phyloP scores from a whole-genome alignment of 805 yeast species.

The Yamadazyma nakazawae region DNA sequence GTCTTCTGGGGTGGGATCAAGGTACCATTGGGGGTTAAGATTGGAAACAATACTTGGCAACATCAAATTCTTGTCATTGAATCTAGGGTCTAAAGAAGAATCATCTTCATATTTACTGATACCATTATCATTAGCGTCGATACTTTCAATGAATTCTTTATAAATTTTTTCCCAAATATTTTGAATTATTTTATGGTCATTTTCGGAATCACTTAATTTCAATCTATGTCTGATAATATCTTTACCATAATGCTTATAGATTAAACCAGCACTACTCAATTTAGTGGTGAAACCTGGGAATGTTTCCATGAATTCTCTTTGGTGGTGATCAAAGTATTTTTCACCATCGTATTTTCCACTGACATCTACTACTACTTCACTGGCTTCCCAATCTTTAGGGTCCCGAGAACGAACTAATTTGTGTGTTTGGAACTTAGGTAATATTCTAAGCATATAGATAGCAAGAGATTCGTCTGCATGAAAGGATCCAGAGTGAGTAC shows the following conservation, averaged over 20 bases:
- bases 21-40: slow-evolving; percentile 85
- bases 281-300: slow-evolving; percentile 70
- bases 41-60: slow-evolving; percentile 75
- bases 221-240: slow-evolving; percentile 54
- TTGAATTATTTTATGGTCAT: slow-evolving; percentile 39
- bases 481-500: slow-evolving; percentile 91
- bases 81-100: slow-evolving; percentile 52
- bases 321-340: slow-evolving; percentile 94
- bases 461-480: slow-evolving; percentile 98
- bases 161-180: slow-evolving; percentile 74
- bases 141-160: slow-evolving; percentile 80
- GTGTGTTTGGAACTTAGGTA: slow-evolving; percentile 68
- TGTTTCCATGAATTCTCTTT: slow-evolving; percentile 79
- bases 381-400: slow-evolving; percentile 73
- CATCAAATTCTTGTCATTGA: slow-evolving; percentile 69
- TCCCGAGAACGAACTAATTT: slow-evolving; percentile 79
- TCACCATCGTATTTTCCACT: slow-evolving; percentile 84
- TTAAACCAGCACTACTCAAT: slow-evolving; percentile 89
- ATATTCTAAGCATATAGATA: slow-evolving; percentile 71
- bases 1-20: slow-evolving; percentile 59
- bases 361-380: slow-evolving; percentile 94
- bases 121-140: slow-evolving; percentile 97
- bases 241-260: slow-evolving; percentile 82
- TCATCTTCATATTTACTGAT: slow-evolving; percentile 54
- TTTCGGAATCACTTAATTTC: slow-evolving; percentile 31